Conservation (phyloP, 2,329 filamentous ascomycete genomes). For the Trichothecium sympodiale region DNA sequence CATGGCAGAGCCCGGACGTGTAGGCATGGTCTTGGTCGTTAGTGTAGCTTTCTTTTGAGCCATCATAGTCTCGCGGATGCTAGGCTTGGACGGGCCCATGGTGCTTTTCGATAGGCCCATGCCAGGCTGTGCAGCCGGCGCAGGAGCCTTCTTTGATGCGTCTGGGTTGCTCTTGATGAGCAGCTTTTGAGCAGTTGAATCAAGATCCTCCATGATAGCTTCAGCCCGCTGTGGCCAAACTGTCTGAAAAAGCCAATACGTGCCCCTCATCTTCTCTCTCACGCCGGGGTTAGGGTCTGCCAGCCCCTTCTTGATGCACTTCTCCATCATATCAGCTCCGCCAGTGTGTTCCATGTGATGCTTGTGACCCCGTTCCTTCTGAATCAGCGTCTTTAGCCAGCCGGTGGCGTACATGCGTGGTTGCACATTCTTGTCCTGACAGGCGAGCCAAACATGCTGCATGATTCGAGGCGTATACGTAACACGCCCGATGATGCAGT, state of each 20-base stretch:
- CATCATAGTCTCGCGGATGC: constrained; percentile 72
- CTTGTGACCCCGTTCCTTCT: constrained; percentile 69
- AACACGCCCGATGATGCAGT: constrained; percentile 66
- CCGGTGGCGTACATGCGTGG: constrained; percentile 66
- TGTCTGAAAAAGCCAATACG: constrained; percentile 74
- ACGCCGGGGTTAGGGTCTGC: constrained; percentile 82
- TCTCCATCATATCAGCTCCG: constrained; percentile 73
- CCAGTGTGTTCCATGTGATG: constrained; percentile 74
- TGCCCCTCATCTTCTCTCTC: constrained; percentile 71
- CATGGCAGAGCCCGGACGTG: constrained; percentile 54
- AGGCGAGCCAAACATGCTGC: constrained; percentile 74
- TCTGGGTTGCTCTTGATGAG: constrained; percentile 80
- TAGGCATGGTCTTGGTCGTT: constrained; percentile 37
- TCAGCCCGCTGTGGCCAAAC: constrained; percentile 73
- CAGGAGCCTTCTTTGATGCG: constrained; percentile 43
- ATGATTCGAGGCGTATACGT: constrained; percentile 73
- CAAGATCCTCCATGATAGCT: constrained; percentile 65
- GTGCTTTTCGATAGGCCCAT: constrained; percentile 54
- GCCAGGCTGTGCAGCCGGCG: constrained; percentile 39
- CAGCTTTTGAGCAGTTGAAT: constrained; percentile 65
- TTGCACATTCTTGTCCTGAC: constrained; percentile 88
- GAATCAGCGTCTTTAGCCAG: constrained; percentile 78
- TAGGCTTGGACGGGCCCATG: constrained; percentile 46
- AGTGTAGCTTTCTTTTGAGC: constrained; percentile 61
- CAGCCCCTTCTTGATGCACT: constrained; percentile 82